Conservation (phyloP, 345 rosid species). For the Citrus hindsii region DNA sequence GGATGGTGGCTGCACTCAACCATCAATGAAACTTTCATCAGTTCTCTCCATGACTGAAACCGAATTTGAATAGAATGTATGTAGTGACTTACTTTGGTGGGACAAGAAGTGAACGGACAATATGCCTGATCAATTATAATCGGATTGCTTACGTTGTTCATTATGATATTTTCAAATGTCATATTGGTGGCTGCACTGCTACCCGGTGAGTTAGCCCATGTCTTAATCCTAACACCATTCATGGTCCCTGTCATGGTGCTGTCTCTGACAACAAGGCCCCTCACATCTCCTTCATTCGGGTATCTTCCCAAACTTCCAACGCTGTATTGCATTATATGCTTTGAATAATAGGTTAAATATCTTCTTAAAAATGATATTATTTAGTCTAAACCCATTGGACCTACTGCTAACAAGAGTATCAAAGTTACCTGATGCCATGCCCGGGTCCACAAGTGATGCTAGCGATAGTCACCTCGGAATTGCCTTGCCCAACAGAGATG, state of each 20-base stretch:
- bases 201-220: constrained; percentile 57
- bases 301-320: constrained; percentile 63
- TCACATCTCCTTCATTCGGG: constrained; percentile 46
- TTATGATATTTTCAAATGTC: constrained; percentile 48
- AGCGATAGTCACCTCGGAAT: constrained; percentile 22
- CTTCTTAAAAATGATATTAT: not conserved
- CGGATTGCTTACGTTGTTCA: constrained; percentile 52
- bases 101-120: constrained; percentile 48
- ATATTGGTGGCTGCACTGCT: constrained; percentile 54
- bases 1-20: constrained; percentile 23
- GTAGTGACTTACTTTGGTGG: constrained; percentile 29
- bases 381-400: no score
- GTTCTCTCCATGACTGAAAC: not conserved
- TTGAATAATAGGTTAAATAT: not conserved
- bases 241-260: constrained; percentile 41
- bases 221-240: constrained; percentile 62
- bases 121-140: constrained; percentile 59
- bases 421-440: constrained; percentile 38
- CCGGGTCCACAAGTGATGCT: constrained; percentile 34
- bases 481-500: constrained; percentile 30
- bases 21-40: not conserved
- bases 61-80: not conserved
- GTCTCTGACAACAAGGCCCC: constrained; percentile 45
- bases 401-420: not conserved
- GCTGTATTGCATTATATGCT: constrained; percentile 5